Percentiles rank a stretch among this genome's conserved stretches.
These are phyloP conservation scores for Ascochyta lentis DNA, from an alignment of 2,329 filamentous ascomycete genomes.

Conservation along the genomic window DNA sequence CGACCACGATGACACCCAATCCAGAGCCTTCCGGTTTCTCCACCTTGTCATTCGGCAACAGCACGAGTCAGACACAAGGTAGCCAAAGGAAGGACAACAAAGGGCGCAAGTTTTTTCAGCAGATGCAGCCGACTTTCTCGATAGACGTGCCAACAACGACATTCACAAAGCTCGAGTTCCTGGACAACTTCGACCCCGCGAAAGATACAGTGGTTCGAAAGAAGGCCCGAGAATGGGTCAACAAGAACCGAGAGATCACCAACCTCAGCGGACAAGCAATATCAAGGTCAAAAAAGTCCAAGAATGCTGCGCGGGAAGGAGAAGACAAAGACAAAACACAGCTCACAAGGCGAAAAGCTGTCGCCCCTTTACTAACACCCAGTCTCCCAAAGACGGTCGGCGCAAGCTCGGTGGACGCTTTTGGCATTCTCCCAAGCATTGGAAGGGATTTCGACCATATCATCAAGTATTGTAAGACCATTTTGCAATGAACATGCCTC, in stretches of 20 bases:
- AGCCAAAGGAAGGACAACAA: constrained; percentile 9
- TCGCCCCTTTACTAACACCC: not conserved
- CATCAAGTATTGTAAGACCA: constrained; percentile 30
- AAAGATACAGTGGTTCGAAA: constrained; percentile 32
- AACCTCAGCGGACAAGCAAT: constrained; percentile 5
- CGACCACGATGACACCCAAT: constrained; percentile 9
- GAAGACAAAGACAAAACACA: constrained; percentile 6
- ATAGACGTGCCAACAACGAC: constrained; percentile 20
- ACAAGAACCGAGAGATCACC: constrained; percentile 23
- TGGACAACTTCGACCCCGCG: constrained; percentile 31
- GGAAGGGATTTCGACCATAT: constrained; percentile 34
- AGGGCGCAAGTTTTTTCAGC: constrained; percentile 28
- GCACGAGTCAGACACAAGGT: not conserved
- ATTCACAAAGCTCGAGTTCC: constrained; percentile 25
- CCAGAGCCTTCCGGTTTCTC: constrained; percentile 1
- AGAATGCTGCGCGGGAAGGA: not conserved
- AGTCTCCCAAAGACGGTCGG: constrained; percentile 2
- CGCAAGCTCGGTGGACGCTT: constrained; percentile 24
- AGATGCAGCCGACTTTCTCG: constrained; percentile 32
- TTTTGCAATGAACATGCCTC: not conserved
- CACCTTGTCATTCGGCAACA: constrained; percentile 2
- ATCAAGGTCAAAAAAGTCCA: constrained; percentile 7
- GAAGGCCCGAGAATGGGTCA: constrained; percentile 38
- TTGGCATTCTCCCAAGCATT: constrained; percentile 25
- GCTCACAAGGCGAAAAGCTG: not conserved